Evolutionary conservation across 345 rosid species (phyloP).

Genomic region (Eutrema japonicum): DNA sequence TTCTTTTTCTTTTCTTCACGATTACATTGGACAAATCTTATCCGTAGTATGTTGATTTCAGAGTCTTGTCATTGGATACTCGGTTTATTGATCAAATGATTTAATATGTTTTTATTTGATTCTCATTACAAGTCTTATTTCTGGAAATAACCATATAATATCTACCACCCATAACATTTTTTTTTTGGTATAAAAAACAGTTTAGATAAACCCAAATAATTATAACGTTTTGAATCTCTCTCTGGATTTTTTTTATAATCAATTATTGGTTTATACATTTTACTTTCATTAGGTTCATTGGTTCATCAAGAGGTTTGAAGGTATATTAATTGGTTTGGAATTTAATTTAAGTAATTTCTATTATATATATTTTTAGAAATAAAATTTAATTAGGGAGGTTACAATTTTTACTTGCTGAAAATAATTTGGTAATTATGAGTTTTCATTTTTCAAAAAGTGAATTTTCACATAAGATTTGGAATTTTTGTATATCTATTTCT

Average conservation of each 20-base stretch:
- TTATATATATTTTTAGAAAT: no score
- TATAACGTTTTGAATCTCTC: background rate
- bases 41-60: constrained; percentile 14
- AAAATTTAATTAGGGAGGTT: background rate
- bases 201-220: background rate
- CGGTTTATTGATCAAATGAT: background rate
- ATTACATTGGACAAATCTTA: constrained; percentile 25
- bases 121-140: background rate
- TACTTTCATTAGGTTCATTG: background rate
- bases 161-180: background rate
- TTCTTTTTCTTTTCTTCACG: background rate
- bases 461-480: background rate
- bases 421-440: background rate
- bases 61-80: constrained; percentile 14
- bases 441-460: background rate
- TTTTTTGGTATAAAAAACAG: background rate
- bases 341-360: background rate
- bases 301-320: background rate
- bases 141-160: background rate
- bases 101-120: background rate
- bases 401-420: background rate
- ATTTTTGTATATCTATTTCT: background rate
- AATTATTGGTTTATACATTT: background rate
- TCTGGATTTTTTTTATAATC: background rate
- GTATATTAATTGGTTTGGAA: background rate